phyloP scores from a whole-genome alignment of 2,329 filamentous ascomycete genomes.

The Aspergillus floridensis region DNA sequence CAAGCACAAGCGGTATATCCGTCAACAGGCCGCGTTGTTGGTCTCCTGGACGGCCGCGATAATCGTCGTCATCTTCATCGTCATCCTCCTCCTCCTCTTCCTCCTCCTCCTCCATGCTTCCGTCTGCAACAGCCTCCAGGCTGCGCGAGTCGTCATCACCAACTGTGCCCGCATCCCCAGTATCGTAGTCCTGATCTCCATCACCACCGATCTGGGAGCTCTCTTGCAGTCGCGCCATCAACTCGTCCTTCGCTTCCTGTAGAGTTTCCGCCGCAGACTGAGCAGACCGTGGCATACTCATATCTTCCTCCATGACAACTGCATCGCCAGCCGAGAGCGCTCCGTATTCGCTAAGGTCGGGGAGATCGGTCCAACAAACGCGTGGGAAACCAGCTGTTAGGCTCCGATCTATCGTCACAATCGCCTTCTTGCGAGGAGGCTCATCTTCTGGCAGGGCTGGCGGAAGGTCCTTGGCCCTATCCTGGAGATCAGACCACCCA shows the following conservation, averaged over 20 bases:
- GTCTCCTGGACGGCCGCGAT: conserved; percentile 50
- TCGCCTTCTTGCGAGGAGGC: conserved; percentile 40
- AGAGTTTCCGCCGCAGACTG: conserved; percentile 50
- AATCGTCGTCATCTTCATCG: conserved; percentile 53
- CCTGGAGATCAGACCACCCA: conserved; percentile 44
- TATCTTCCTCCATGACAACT: conserved; percentile 45
- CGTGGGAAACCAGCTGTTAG: conserved; percentile 40
- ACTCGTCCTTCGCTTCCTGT: conserved; percentile 52
- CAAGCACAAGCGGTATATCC: conserved; percentile 89
- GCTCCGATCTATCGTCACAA: conserved; percentile 43
- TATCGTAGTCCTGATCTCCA: conserved; percentile 43
- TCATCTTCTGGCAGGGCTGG: conserved; percentile 36
- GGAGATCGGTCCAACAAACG: conserved; percentile 44
- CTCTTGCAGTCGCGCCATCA: conserved; percentile 51
- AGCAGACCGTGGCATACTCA: conserved; percentile 46
- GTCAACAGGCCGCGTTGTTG: conserved; percentile 75
- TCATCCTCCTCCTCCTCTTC: conserved; percentile 57
- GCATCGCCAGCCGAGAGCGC: conserved; percentile 38
- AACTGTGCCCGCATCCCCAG: conserved; percentile 40
- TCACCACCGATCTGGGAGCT: conserved; percentile 41
- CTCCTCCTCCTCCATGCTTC: conserved; percentile 50
- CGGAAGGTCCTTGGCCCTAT: conserved; percentile 37
- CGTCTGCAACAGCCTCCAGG: conserved; percentile 44
- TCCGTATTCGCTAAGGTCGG: conserved; percentile 44
- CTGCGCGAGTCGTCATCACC: conserved; percentile 44